phyloP scores from a whole-genome alignment of 2,329 filamentous ascomycete genomes.

The Botrytis fragariae region DNA sequence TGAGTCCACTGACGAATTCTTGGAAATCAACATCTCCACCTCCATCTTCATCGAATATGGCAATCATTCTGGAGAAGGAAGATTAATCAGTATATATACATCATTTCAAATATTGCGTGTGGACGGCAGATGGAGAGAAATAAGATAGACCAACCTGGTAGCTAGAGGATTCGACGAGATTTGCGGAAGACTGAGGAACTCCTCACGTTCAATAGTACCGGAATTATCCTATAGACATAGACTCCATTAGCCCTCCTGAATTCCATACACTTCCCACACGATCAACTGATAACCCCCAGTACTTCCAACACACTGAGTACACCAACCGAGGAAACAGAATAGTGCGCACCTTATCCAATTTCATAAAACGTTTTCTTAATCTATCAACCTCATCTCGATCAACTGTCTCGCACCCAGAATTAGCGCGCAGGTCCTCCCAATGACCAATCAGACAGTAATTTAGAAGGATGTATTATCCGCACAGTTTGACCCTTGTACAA shows the following conservation, averaged over 20 bases:
- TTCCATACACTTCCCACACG: background rate
- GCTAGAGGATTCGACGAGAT: conserved; percentile 97
- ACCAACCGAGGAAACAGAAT: background rate
- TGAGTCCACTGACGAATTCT: conserved; percentile 93
- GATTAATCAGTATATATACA: background rate
- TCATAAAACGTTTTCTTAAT: conserved; percentile 97
- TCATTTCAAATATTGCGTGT: conserved; percentile 1
- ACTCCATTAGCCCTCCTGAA: conserved; percentile 12
- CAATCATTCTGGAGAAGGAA: conserved; percentile 73
- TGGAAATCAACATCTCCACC: conserved; percentile 98
- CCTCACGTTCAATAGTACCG: conserved; percentile 96
- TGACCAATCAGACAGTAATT: background rate
- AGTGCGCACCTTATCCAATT: conserved; percentile 82
- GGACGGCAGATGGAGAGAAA: background rate
- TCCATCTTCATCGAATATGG: conserved; percentile 98
- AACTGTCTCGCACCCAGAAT: conserved; percentile 53
- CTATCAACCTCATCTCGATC: conserved; percentile 96
- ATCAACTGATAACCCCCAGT: background rate
- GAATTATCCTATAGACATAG: conserved; percentile 74
- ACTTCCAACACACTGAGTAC: background rate
- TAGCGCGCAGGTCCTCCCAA: conserved; percentile 5
- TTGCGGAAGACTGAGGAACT: conserved; percentile 94
- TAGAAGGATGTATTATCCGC: conserved; percentile 36
- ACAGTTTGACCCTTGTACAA: conserved; percentile 97
- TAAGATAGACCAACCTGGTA: conserved; percentile 61